These are phyloP conservation scores for Exidia glandulosa DNA, from an alignment of 768 basidiomycete species.

Conservation along the genomic window DNA sequence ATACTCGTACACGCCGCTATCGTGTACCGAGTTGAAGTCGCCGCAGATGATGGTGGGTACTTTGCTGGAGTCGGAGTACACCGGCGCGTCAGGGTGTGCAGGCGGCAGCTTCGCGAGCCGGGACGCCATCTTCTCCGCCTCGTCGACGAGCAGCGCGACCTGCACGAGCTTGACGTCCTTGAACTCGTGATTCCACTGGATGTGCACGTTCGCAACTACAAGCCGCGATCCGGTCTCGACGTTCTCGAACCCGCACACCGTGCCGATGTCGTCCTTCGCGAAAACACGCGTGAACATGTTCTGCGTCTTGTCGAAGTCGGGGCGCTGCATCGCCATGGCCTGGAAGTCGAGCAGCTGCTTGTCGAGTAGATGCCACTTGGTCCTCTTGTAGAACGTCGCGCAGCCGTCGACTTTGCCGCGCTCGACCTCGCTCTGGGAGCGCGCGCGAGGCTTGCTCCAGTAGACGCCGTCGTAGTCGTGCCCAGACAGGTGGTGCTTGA, in stretches of 20 bases:
- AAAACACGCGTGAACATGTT: constrained; percentile 99
- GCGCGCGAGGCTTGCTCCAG: constrained; percentile 85
- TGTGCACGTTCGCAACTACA: constrained; percentile 82
- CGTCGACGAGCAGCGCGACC: constrained; percentile 82
- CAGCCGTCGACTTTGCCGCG: constrained; percentile 88
- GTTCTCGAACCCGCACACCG: constrained; percentile 79
- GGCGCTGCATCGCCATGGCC: constrained; percentile 81
- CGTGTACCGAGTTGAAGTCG: constrained; percentile 89
- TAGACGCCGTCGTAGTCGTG: constrained; percentile 86
- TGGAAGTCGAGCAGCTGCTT: constrained; percentile 90
- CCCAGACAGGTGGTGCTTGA: constrained; percentile 56
- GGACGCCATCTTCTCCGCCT: constrained; percentile 79
- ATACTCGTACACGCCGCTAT: constrained; percentile 87
- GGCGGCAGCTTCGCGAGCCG: constrained; percentile 79
- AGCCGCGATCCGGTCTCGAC: constrained; percentile 77
- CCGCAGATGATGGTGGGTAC: constrained; percentile 88
- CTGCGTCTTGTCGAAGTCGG: constrained; percentile 93
- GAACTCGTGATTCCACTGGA: constrained; percentile 87
- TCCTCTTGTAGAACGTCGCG: constrained; percentile 87
- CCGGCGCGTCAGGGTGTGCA: constrained; percentile 30
- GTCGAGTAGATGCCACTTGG: constrained; percentile 89
- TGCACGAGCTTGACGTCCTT: constrained; percentile 97
- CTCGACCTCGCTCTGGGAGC: constrained; percentile 85
- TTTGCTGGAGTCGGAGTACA: constrained; percentile 73
- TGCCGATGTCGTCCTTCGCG: constrained; percentile 87